Base-by-base conservation (phyloP, 345 rosid genomes). In the Geranium brycei region DNA sequence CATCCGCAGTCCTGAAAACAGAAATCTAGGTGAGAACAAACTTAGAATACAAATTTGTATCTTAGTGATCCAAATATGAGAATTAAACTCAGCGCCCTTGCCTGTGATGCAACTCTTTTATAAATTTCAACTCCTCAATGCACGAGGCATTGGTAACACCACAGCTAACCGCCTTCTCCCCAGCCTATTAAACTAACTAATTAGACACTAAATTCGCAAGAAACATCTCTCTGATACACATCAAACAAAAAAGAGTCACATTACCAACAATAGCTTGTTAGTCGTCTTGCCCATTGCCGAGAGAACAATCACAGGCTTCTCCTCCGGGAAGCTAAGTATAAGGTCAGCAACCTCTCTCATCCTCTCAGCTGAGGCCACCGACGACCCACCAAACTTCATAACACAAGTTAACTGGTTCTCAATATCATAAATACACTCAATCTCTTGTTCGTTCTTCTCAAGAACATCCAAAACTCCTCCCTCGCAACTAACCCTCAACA, bases 361-460 rank as follows among this genome's bases (percentile, higher is more conserved):
- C 72, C 99, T 87, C 76, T 75, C 84, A 0, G 95, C 92, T 0
- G 91, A 81, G 7, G 96, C 83, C 73, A 93, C 76, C 0, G 99
- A 93, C 0, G 99, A 93, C 57, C 99, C 99, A n/a, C 99, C 99
- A 57, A 93, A 93, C 79, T 93, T 93, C 97, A 93, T 93, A 47
- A 87, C 96, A 64, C 96, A 87, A 0, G 86, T 80, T 41, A 91
- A 66, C 51, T 84, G 79, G 69, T 77, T 88, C 72, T 81, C 79
- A 51, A 47, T 51, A 56, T 65, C 69, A 1, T 62, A 71, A 3
- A 69, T 61, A 12, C 59, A 55, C 51, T 61, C 63, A 64, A 17
- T 47, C 15, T 47, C 63, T 11, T 60, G 53, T 58, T 51, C 63
- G 23, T 47, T 62, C 67, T 68, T 79, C 35, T 79, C 81, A 60